Evolutionary conservation across 768 basidiomycete genomes (phyloP), one percentile per base, ranked within the genome.

Genomic region (Amanita muscaria): DNA sequence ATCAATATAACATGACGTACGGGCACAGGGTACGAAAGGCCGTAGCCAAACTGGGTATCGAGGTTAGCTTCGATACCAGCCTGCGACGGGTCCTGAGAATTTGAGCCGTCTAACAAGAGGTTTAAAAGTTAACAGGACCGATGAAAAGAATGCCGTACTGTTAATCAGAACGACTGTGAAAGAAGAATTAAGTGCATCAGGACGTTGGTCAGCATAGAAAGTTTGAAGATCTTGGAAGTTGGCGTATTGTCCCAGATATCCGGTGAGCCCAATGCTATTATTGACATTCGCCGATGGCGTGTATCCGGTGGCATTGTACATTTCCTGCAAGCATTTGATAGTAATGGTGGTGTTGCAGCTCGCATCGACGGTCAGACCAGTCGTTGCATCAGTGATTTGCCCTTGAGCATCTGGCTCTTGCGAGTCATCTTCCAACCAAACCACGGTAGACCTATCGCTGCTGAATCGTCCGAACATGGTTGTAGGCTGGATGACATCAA

Each of bases 401-500:
- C 22, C 56, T 49, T 47, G 58, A 60, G 47, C 51, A 12, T 50
- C 49, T 12, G 14, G 14, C n/a, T 24, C 51, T 31, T 0, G 51
- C 43, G 2, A 56, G 2, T 48, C 40, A 1, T 53, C 50, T 9
- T 61, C 42, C 11, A 41, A 12, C 54, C 54, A 62, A 43, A 66
- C 61, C 18, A 76, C 51, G 0, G 64, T 74, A 9, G 70, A 70
- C 50, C 53, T 67, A 42, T 73, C 61, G 6, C 60, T 59, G 49
- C 67, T 73, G 44, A 73, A 61, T 43, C 71, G 70, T n/a, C 70
- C 68, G 49, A 85, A 87, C 58, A 75, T 70, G 1, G 80, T 85
- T 0, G 84, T 84, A 0, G 83, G 83, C 46, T 82, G 78, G 24
- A 86, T 63, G 24, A 84, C 60, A 38, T 83, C 79, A 41, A 85